These are phyloP conservation scores for Pilatotrama ljubarskyi DNA, from an alignment of 768 basidiomycete species.

Conservation along the genomic window DNA sequence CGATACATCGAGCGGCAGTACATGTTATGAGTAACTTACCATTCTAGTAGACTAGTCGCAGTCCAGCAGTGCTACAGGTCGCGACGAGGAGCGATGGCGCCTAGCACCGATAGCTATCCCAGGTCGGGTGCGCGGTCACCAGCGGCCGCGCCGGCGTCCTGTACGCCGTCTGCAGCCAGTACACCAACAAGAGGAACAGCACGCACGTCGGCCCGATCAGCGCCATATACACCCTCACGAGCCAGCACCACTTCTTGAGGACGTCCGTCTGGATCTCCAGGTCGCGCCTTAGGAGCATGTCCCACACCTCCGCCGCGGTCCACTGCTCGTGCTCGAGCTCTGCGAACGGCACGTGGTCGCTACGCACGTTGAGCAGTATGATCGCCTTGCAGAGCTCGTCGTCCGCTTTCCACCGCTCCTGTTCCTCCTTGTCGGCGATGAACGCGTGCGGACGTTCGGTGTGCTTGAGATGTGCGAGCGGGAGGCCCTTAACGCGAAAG, in stretches of 20 bases:
- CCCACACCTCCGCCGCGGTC: slow-evolving; percentile 6
- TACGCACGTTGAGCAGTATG: slow-evolving; percentile 12
- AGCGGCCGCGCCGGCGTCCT: too few species aligned
- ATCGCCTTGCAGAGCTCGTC: slow-evolving; percentile 16
- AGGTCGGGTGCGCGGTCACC: too few species aligned
- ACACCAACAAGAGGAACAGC: not conserved
- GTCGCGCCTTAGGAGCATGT: not conserved
- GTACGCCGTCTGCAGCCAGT: not conserved
- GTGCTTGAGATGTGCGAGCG: slow-evolving; percentile 11
- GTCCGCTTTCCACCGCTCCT: slow-evolving; percentile 1
- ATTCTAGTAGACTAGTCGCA: too few species aligned
- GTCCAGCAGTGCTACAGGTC: too few species aligned
- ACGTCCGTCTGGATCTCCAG: not conserved
- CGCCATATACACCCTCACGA: not conserved
- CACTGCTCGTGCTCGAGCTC: slow-evolving; percentile 2
- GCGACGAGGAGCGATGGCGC: too few species aligned
- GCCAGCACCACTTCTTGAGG: not conserved
- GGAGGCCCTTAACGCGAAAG: not conserved
- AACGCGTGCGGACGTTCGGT: not conserved
- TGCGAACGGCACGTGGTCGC: not conserved
- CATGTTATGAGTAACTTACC: too few species aligned
- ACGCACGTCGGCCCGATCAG: not conserved
- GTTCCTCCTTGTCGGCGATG: not conserved
- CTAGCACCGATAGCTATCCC: too few species aligned
- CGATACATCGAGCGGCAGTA: too few species aligned